Conservation (phyloP, 225 moss, liverwort and hornwort species). For the Ulota crispa region DNA sequence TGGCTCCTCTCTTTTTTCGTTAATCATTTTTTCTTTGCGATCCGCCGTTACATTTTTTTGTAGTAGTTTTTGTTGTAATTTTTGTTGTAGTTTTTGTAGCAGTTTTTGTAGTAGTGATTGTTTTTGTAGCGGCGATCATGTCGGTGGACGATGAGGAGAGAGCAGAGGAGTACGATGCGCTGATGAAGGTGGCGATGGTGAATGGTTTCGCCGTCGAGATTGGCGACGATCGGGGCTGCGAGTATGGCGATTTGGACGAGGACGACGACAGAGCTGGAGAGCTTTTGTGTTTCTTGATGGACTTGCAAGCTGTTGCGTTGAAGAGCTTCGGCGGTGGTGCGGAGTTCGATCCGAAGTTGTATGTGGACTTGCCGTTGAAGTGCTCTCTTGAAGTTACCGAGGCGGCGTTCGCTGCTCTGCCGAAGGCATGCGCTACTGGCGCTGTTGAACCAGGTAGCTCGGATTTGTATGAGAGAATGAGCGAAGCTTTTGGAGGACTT, state of each 20-base stretch:
- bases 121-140: slow-evolving; percentile 24
- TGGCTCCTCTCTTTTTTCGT: slow-evolving; percentile 15
- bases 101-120: not conserved
- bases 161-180: slow-evolving; percentile 1
- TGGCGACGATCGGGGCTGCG: not conserved
- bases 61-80: not conserved
- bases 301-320: slow-evolving; percentile 39
- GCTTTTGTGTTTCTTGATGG: slow-evolving; percentile 41
- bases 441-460: slow-evolving; percentile 22
- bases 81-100: not conserved
- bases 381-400: slow-evolving; percentile 23
- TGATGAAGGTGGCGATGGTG: slow-evolving; percentile 4
- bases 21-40: not conserved
- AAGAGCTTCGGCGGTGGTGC: slow-evolving; percentile 26
- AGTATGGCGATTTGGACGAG: slow-evolving; percentile 22
- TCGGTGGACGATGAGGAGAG: slow-evolving; percentile 35
- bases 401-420: slow-evolving; percentile 30
- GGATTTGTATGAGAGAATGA: slow-evolving; percentile 10
- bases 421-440: slow-evolving; percentile 24
- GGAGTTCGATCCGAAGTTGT: slow-evolving; percentile 48
- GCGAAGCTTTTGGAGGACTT: not conserved
- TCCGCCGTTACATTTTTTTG: not conserved
- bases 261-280: slow-evolving; percentile 23
- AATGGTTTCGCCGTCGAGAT: slow-evolving; percentile 16
- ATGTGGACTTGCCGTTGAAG: slow-evolving; percentile 47